Evolutionary conservation across 2,329 filamentous ascomycete species (phyloP).

Genomic region (Colletotrichum neosansevieriae): DNA sequence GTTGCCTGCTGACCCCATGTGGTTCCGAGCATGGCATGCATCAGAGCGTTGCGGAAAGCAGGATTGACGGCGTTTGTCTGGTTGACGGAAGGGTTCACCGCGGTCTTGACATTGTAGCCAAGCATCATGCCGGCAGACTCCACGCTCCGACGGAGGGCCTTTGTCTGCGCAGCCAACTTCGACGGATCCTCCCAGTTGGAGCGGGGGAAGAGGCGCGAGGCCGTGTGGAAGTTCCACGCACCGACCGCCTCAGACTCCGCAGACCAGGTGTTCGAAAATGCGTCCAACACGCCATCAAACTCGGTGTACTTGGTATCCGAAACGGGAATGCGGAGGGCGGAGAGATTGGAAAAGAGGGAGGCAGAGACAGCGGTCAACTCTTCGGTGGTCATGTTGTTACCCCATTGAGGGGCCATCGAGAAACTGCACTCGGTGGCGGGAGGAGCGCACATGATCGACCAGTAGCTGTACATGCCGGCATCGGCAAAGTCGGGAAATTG

Average conservation of each 20-base stretch:
- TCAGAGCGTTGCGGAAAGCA: constrained; percentile 54
- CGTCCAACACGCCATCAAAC: constrained; percentile 42
- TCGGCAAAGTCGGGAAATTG: constrained; percentile 52
- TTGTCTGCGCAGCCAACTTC: constrained; percentile 38
- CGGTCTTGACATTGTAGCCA: constrained; percentile 42
- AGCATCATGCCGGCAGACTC: constrained; percentile 27
- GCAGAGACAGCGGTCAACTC: constrained; percentile 52
- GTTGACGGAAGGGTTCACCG: constrained; percentile 45
- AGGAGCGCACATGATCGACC: constrained; percentile 39
- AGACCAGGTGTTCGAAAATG: constrained; percentile 44
- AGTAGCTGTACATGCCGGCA: constrained; percentile 52
- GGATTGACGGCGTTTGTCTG: constrained; percentile 52
- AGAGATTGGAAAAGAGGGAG: constrained; percentile 46
- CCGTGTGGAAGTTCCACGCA: constrained; percentile 24
- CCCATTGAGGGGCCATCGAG: constrained; percentile 39
- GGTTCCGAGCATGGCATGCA: constrained; percentile 48
- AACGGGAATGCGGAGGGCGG: constrained; percentile 43
- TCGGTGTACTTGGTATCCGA: constrained; percentile 48
- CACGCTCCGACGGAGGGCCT: constrained; percentile 42
- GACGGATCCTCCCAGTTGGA: constrained; percentile 45
- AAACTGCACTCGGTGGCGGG: constrained; percentile 47
- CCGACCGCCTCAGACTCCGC: constrained; percentile 41
- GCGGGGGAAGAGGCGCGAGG: constrained; percentile 42
- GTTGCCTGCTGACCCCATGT: constrained; percentile 45
- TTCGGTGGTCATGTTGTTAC: constrained; percentile 44